Evolutionary conservation across 768 basidiomycete species (phyloP).

Genomic region (Phanerochaete sordida): DNA sequence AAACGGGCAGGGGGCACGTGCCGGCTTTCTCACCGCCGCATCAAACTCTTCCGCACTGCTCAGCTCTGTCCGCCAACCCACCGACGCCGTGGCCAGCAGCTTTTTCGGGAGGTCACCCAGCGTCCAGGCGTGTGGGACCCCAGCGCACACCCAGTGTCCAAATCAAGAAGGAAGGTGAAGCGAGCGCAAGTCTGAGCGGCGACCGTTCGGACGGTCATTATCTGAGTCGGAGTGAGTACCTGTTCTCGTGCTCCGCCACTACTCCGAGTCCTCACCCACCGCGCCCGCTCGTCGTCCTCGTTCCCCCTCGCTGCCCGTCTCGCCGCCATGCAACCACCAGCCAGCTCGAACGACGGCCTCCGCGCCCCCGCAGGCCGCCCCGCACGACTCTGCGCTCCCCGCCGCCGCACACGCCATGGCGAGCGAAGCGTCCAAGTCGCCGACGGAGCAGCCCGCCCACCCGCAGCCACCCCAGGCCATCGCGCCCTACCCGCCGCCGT

Average conservation of each 20-base stretch:
- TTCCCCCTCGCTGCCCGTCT: constrained; percentile 2
- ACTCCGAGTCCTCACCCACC: not conserved
- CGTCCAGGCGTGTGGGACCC: not conserved
- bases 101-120: not conserved
- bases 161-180: constrained; percentile 5
- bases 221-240: constrained; percentile 30
- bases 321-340: constrained; percentile 16
- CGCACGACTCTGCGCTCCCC: not conserved
- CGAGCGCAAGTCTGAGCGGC: constrained; percentile 26
- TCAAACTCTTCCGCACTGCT: constrained; percentile 13
- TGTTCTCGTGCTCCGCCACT: constrained; percentile 22
- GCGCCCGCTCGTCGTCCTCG: not conserved
- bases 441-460: constrained; percentile 13
- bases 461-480: constrained; percentile 6
- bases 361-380: not conserved
- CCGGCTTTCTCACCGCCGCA: constrained; percentile 7
- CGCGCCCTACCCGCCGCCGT: constrained; percentile 20
- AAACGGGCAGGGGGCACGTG: constrained; percentile 6
- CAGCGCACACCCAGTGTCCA: not conserved
- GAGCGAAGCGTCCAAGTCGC: constrained; percentile 17
- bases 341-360: not conserved
- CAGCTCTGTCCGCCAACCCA: constrained; percentile 11
- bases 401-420: constrained; percentile 14
- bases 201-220: constrained; percentile 27
- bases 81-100: not conserved